Evolutionary conservation across 345 rosid species (phyloP).

Genomic region (Melaleuca alternifolia): DNA sequence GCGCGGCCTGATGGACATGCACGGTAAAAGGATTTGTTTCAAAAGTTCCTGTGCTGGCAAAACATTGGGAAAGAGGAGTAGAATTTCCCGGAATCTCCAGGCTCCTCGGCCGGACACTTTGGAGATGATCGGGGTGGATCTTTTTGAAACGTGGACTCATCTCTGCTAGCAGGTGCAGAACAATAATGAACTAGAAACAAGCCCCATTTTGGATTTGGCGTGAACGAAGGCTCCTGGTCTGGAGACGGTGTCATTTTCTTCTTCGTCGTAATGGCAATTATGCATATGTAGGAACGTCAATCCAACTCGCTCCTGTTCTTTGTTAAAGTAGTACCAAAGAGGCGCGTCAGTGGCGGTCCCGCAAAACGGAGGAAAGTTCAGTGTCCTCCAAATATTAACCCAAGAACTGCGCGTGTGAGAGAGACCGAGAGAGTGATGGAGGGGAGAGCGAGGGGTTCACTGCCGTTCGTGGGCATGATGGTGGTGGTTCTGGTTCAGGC

Average conservation of each 20-base stretch:
- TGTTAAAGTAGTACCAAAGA: not conserved
- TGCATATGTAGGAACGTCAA: not conserved
- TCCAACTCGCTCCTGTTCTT: not conserved
- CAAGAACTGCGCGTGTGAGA: not conserved
- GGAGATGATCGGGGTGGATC: not conserved
- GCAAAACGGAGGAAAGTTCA: not conserved
- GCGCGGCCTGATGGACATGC: not conserved
- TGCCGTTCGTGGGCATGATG: conserved; percentile 36
- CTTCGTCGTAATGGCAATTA: not conserved
- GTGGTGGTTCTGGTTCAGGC: conserved; percentile 50
- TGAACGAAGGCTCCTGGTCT: not conserved
- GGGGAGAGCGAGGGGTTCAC: not conserved
- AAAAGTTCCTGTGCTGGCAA: not conserved
- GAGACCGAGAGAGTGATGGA: not conserved
- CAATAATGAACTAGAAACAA: not conserved
- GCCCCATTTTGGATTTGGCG: not conserved
- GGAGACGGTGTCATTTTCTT: not conserved
- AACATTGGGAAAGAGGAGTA: no score
- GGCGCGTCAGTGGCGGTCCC: not conserved
- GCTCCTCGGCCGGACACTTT: not conserved
- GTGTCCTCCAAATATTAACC: not conserved
- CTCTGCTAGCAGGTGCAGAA: not conserved
- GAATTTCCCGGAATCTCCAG: no score
- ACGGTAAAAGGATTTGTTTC: not conserved
- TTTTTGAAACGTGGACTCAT: not conserved